phyloP scores from a whole-genome alignment of 306 rosid species.

The Myrica gale region DNA sequence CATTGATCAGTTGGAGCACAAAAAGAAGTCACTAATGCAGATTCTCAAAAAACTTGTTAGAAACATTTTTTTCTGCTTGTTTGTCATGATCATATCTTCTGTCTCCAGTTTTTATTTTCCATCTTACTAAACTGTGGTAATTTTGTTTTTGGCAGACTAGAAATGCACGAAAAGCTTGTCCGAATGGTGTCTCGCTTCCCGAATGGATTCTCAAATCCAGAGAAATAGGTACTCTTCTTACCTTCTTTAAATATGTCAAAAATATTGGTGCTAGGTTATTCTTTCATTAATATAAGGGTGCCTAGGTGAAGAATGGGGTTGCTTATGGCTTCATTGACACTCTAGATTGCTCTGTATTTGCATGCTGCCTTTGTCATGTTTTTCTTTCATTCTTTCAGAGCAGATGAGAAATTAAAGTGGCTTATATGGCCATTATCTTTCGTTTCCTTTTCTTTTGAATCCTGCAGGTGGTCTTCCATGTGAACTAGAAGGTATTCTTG shows the following conservation, averaged over 20 bases:
- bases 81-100: conserved; percentile 6
- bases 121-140: conserved; percentile 1
- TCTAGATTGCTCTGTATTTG: conserved; percentile 19
- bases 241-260: conserved; percentile 7
- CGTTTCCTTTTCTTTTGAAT: conserved; percentile 12
- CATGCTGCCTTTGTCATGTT: not conserved
- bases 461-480: conserved; percentile 90
- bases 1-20: conserved; percentile 83
- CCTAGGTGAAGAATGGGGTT: conserved; percentile 4
- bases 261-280: not conserved
- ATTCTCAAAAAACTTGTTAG: conserved; percentile 80
- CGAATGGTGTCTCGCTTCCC: conserved; percentile 67
- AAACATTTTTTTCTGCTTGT: conserved; percentile 31
- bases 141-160: conserved; percentile 57
- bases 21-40: conserved; percentile 65
- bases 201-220: conserved; percentile 86
- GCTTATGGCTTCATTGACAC: conserved; percentile 7
- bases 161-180: conserved; percentile 93
- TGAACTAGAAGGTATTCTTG: conserved; percentile 73
- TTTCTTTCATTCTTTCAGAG: conserved; percentile 15
- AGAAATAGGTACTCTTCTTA: conserved; percentile 62
- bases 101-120: not conserved
- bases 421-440: conserved; percentile 11
- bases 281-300: not conserved
- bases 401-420: conserved; percentile 12